phyloP scores from a whole-genome alignment of 352 stramenopile genomes.

The Phytopythium litorale region DNA sequence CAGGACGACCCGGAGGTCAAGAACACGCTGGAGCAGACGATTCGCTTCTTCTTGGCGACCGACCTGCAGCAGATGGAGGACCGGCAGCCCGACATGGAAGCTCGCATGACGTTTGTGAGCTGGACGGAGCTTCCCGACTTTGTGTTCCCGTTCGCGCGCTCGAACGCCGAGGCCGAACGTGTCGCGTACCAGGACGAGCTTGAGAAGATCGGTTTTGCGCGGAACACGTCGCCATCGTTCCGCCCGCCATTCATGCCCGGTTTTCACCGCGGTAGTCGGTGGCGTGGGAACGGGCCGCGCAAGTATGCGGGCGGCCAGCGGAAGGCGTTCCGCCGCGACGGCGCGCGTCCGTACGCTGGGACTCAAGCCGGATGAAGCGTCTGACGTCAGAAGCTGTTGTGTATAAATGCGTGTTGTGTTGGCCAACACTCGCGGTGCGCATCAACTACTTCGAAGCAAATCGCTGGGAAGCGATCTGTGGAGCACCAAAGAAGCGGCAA shows the following conservation, averaged over 20 bases:
- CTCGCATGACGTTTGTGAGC: conserved; percentile 39
- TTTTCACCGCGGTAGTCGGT: conserved; percentile 48
- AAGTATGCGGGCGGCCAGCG: conserved; percentile 47
- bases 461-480: neutral
- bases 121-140: conserved; percentile 72
- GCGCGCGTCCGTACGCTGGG: conserved; percentile 14
- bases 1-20: conserved; percentile 73
- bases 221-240: conserved; percentile 44
- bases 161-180: conserved; percentile 44
- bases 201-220: conserved; percentile 48
- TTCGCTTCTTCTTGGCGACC: conserved; percentile 80
- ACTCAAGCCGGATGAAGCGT: conserved; percentile 28
- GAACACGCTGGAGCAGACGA: conserved; percentile 69
- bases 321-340: conserved; percentile 26
- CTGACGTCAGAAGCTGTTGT: neutral
- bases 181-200: conserved; percentile 59
- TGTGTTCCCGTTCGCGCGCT: conserved; percentile 54
- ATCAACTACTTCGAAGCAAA: neutral
- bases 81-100: conserved; percentile 61
- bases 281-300: conserved; percentile 33
- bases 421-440: neutral
- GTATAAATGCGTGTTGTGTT: neutral
- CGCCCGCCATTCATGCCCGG: conserved; percentile 37
- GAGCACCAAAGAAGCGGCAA: neutral
- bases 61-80: conserved; percentile 83